Percentiles rank a stretch among this genome's conserved stretches.
Evolutionary conservation across 768 basidiomycete species (phyloP).

Genomic region (Rhodocollybia butyracea): DNA sequence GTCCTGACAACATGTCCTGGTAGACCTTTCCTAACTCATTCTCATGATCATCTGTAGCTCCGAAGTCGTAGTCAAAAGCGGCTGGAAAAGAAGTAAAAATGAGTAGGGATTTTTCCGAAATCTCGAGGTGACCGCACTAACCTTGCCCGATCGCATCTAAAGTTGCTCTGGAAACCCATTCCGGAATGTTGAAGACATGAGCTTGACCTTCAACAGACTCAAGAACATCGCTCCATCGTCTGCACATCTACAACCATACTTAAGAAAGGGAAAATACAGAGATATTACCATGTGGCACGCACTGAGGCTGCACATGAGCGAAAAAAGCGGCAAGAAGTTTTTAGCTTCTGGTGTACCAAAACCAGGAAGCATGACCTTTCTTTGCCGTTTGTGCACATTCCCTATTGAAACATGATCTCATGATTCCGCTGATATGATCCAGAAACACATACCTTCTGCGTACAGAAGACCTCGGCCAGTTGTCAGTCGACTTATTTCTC

Average conservation of each 20-base stretch:
- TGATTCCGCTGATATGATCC: conserved; percentile 18
- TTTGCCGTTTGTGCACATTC: conserved; percentile 23
- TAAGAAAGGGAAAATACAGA: too few relatives aligned
- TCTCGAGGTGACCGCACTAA: conserved; percentile 6
- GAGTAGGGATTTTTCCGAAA: conserved; percentile 28
- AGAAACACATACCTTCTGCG: conserved; percentile 23
- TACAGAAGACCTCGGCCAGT: conserved; percentile 24
- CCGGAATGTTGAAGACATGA: conserved; percentile 22
- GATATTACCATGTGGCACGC: neutral
- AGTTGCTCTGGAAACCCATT: conserved; percentile 28
- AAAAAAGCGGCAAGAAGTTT: conserved; percentile 27
- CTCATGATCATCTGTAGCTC: conserved; percentile 31
- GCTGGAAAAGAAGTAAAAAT: conserved; percentile 7
- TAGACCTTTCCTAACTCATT: conserved; percentile 36
- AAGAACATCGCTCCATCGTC: conserved; percentile 27
- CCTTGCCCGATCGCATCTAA: conserved; percentile 37
- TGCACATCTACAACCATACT: conserved; percentile 15
- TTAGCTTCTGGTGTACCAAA: conserved; percentile 26
- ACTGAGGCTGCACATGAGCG: conserved; percentile 20
- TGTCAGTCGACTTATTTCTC: conserved; percentile 16
- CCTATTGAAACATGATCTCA: conserved; percentile 9
- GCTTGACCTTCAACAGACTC: conserved; percentile 8
- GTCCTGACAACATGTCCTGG: conserved; percentile 28
- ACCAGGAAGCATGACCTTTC: conserved; percentile 33
- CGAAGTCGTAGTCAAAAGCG: conserved; percentile 41